These are phyloP conservation scores for Penicillium sp. DNA, from an alignment of 2,329 filamentous ascomycete genomes.

Conservation along the genomic window DNA sequence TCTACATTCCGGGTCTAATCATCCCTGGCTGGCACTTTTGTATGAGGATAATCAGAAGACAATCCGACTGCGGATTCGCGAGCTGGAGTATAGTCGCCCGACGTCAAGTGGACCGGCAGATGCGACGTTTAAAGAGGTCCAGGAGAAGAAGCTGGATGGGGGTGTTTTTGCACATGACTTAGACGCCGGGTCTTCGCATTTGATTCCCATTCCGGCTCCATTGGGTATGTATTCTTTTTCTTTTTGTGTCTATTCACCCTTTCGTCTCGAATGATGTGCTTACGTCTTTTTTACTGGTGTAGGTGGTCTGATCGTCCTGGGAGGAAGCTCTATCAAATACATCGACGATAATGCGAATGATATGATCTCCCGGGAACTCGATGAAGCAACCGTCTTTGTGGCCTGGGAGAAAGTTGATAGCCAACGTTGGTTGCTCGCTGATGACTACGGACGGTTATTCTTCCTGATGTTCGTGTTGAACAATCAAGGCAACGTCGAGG, in stretches of 20 bases:
- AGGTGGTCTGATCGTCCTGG: slow-evolving; percentile 75
- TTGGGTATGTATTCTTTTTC: slow-evolving; percentile 50
- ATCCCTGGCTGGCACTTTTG: slow-evolving; percentile 68
- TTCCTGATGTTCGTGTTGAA: slow-evolving; percentile 78
- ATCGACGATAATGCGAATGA: slow-evolving; percentile 77
- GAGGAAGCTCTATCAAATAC: slow-evolving; percentile 83
- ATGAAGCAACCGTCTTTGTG: slow-evolving; percentile 84
- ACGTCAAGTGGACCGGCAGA: slow-evolving; percentile 54
- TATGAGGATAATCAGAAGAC: slow-evolving; percentile 67
- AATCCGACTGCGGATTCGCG: slow-evolving; percentile 61
- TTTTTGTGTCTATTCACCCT: background rate
- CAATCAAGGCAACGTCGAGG: slow-evolving; percentile 69
- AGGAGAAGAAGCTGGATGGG: slow-evolving; percentile 42
- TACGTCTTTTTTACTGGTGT: slow-evolving; percentile 33
- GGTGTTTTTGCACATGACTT: slow-evolving; percentile 57
- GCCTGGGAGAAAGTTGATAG: slow-evolving; percentile 86
- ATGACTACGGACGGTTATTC: slow-evolving; percentile 87
- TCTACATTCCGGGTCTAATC: slow-evolving; percentile 59
- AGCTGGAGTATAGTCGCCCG: slow-evolving; percentile 59
- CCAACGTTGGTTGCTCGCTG: slow-evolving; percentile 82
- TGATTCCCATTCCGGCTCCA: slow-evolving; percentile 66
- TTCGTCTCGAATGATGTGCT: background rate
- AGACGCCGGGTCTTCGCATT: slow-evolving; percentile 65
- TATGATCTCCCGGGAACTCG: slow-evolving; percentile 67
- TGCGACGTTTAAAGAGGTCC: slow-evolving; percentile 60